Conservation (phyloP, 2,329 filamentous ascomycete genomes). For the Ceratocystis cubensis region DNA sequence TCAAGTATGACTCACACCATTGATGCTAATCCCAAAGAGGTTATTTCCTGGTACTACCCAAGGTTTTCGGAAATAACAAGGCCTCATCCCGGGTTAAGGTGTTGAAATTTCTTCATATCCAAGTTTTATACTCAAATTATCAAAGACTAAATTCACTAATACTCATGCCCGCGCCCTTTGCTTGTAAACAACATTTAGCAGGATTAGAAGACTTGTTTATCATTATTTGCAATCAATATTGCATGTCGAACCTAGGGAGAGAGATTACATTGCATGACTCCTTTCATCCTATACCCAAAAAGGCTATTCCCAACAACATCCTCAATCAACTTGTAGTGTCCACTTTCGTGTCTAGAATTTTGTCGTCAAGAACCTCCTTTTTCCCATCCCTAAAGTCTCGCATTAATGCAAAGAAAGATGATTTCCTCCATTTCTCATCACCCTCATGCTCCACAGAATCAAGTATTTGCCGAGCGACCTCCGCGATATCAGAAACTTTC, state of each 20-base stretch:
- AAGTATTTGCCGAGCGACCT: constrained; percentile 33
- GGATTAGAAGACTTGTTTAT: not conserved
- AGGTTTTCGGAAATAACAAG: not conserved
- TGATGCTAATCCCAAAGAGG: constrained; percentile 1
- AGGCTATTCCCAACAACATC: not conserved
- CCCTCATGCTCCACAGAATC: constrained; percentile 34
- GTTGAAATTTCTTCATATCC: not conserved
- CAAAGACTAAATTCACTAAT: not conserved
- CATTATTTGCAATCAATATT: not conserved
- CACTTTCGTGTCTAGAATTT: constrained; percentile 28
- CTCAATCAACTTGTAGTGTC: not conserved
- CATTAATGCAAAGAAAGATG: constrained; percentile 35
- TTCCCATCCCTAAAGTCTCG: constrained; percentile 35
- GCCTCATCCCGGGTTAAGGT: not conserved
- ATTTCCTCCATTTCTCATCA: constrained; percentile 37
- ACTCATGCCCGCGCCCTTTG: not conserved
- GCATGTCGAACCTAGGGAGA: not conserved
- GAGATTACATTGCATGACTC: not conserved
- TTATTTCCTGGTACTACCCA: not conserved
- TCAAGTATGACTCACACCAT: constrained; percentile 13
- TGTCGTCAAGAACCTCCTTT: constrained; percentile 34
- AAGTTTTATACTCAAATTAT: not conserved
- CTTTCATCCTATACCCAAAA: not conserved
- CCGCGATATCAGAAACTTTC: constrained; percentile 30
- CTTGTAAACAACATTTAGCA: not conserved